Evolutionary conservation across 495 filamentous ascomycete species (phyloP).

Genomic region (Entonaema liquescens): DNA sequence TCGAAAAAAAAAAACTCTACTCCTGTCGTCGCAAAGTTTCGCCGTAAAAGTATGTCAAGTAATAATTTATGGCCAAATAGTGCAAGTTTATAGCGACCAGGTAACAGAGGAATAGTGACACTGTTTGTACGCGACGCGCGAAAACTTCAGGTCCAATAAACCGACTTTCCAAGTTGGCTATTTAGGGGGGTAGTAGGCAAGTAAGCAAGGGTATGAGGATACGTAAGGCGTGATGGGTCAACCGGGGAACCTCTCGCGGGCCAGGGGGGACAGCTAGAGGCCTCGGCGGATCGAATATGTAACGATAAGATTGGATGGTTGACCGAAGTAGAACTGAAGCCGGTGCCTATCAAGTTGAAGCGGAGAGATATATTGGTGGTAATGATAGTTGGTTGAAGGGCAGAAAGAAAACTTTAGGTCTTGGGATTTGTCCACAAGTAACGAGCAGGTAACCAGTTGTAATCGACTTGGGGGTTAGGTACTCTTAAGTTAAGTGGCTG

Average conservation of each 20-base stretch:
- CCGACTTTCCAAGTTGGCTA: slow-evolving; percentile 18
- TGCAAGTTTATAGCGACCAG: not conserved
- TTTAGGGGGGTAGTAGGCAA: slow-evolving; percentile 17
- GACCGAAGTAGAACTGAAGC: slow-evolving; percentile 16
- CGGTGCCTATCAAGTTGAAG: slow-evolving; percentile 20
- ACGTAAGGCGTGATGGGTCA: slow-evolving; percentile 38
- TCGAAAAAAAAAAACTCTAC: slow-evolving; percentile 27
- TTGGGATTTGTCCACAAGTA: slow-evolving; percentile 18
- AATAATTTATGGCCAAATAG: not conserved
- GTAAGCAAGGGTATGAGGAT: slow-evolving; percentile 28
- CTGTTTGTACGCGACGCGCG: slow-evolving; percentile 40
- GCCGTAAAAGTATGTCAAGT: slow-evolving; percentile 13
- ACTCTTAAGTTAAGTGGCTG: slow-evolving; percentile 1
- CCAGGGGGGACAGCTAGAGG: slow-evolving; percentile 15
- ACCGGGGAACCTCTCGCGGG: slow-evolving; percentile 33
- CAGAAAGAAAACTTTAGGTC: slow-evolving; percentile 7
- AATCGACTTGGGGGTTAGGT: slow-evolving; percentile 18
- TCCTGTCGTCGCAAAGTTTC: slow-evolving; percentile 8
- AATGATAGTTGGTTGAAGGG: slow-evolving; percentile 14
- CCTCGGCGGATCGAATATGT: slow-evolving; percentile 25
- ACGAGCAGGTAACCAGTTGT: slow-evolving; percentile 17
- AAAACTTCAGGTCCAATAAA: slow-evolving; percentile 34
- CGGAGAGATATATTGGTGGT: not conserved
- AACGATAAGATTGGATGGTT: slow-evolving; percentile 23
- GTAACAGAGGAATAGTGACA: slow-evolving; percentile 19